Conservation (phyloP, 1,284 basidiomycete species). For the Cryptococcus sp. region DNA sequence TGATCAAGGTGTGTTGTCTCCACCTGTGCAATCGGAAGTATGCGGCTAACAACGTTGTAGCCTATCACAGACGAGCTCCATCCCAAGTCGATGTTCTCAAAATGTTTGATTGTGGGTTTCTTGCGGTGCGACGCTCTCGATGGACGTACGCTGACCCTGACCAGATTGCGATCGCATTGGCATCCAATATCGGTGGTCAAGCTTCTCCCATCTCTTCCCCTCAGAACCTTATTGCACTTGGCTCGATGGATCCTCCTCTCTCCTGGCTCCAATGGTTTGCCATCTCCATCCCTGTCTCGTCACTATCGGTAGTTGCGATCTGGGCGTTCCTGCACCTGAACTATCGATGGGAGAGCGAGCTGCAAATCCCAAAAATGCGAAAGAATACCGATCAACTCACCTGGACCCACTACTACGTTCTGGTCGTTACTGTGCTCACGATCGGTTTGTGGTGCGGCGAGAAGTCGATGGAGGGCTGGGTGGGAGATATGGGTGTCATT, state of each 20-base stretch:
- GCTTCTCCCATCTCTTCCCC: constrained; percentile 90
- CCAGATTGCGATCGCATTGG: constrained; percentile 91
- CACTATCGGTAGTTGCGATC: constrained; percentile 80
- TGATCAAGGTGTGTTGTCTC: constrained; percentile 71
- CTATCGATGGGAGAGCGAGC: constrained; percentile 80
- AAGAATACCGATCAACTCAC: constrained; percentile 79
- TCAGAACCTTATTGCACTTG: constrained; percentile 92
- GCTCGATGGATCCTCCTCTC: constrained; percentile 80
- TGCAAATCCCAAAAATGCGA: constrained; percentile 79
- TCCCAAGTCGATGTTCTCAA: constrained; percentile 80
- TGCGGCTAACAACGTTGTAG: constrained; percentile 53
- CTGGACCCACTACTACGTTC: constrained; percentile 86
- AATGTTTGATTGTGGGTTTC: constrained; percentile 85
- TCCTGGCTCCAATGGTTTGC: constrained; percentile 95
- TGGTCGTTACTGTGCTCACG: constrained; percentile 78
- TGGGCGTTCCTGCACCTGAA: constrained; percentile 86
- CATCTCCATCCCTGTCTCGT: constrained; percentile 87
- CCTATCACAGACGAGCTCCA: constrained; percentile 93
- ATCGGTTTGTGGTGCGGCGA: constrained; percentile 91
- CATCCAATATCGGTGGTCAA: constrained; percentile 97
- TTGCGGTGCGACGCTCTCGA: too few relatives aligned
- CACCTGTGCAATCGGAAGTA: too few relatives aligned
- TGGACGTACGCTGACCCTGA: too few relatives aligned
- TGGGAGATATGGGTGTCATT: constrained; percentile 98
- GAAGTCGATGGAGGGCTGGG: constrained; percentile 70